Base-by-base conservation (phyloP, 768 basidiomycete genomes). In the Tylopilus rubrobrunneus region DNA sequence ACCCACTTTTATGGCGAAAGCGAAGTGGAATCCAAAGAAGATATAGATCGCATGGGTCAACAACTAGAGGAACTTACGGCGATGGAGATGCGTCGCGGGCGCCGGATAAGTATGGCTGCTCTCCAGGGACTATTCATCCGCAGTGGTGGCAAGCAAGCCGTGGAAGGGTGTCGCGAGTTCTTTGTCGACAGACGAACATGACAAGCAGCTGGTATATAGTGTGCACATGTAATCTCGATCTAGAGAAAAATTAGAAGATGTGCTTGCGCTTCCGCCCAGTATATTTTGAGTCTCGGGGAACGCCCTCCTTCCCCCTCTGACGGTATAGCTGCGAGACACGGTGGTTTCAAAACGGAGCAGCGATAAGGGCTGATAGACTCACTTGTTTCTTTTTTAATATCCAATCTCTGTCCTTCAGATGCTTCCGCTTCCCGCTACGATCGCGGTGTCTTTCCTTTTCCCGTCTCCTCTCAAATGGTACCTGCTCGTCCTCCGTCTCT, bases 301-400 rank as follows among this genome's bases (percentile, higher is more conserved):
- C 93, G 29, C 76, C 80, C 57, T 89, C 87, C 65, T 94, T 94
- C 17, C 91, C 92, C 56, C 90, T 80, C 73, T 83, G 81, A 46
- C 91, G 84, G 66, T 93, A 93, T 17, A 93, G 70, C 90, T 92
- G 57, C 12, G 52, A 34, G 21, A 43, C 12, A 29, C 42, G 14
- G 36, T 33, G 23, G 29, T 34, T 23, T 60, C 37, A 61, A 42
- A 11, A 17, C 39, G 23, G 58, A 28, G 45, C 11, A 31, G 47
- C 27, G 29, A n/a, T 3, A 46, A 50, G 34, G 21, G 53, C 8
- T 7, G 63, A 48, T 33, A 34, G 17, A 31, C 78, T 51, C 56
- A 88, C 93, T 79, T 96, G 90, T 81, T 99, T 99, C 77, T 99
- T 99, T 74, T 85, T 88, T 64, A 97, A 66, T 56, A 98, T 93